Evolutionary conservation across 345 rosid genomes (phyloP), one percentile per base, ranked within the genome.

Genomic region (Arabis alpina): DNA sequence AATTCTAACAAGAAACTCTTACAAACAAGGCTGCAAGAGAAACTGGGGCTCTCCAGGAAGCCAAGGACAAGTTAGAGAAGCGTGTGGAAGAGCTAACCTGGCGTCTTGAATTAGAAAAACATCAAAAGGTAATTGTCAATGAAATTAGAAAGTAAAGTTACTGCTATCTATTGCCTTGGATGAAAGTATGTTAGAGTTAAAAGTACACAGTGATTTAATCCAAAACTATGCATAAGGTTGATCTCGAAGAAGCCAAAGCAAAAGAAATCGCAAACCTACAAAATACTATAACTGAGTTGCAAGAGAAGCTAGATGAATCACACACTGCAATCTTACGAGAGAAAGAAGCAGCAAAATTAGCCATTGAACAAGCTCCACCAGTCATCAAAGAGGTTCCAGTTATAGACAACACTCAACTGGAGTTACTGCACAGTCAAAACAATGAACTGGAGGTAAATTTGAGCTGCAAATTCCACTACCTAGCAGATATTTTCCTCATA

Each of bases 311-410:
- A 62, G 86, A 83, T 37, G 86, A 86, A 74, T 86, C 86, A 40
- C 74, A 77, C 2, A 61, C 77, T 54, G 80, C 77, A 30, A 68
- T 83, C 52, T 67, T 74, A 56, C 70, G 10, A 37, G 94, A 88
- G 71, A 81, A 78, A 52, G 89, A 86, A 78, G 86, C 81, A 70
- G 86, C 89, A 64, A 81, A 75, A 48, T 13, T 77, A 75, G 87
- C 85, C 43, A 80, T 86, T 72, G 95, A 84, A 78, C 80, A 83
- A 80, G 94, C 88, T 75, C 88, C 84, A 64, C 84, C 88, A 15
- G 81, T 86, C 63, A 83, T 86, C 71, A 81, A 83, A 75, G 94
- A 87, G 82, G 85, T 81, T 52, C 80, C 84, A 32, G 77, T 87
- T 36, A 79, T 84, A 68, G 90, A 85, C 54, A 76, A 83, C 51